Evolutionary conservation across 495 filamentous ascomycete genomes (phyloP).

Genomic region (Penicillium bovifimosum): DNA sequence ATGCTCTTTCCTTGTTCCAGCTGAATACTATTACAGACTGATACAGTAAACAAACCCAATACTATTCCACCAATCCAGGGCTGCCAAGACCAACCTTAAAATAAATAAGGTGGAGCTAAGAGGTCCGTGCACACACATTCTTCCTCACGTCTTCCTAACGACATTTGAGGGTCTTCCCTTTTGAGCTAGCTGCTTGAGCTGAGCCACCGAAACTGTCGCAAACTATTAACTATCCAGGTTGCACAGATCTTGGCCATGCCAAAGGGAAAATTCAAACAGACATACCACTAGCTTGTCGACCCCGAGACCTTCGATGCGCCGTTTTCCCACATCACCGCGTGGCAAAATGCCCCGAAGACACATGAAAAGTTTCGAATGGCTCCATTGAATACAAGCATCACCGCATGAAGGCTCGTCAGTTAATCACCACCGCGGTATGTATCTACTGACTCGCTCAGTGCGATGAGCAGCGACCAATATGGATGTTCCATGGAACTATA

Average conservation of each 20-base stretch:
- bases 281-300: neutral
- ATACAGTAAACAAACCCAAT: no score
- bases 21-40: no score
- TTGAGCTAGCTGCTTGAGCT: no score
- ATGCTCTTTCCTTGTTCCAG: no score
- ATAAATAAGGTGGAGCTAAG: neutral
- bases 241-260: neutral
- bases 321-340: neutral
- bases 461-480: conserved; percentile 31
- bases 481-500: conserved; percentile 36
- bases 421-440: neutral
- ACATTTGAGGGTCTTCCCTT: no score
- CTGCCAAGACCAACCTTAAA: neutral
- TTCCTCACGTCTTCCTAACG: neutral
- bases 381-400: conserved; percentile 36
- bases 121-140: conserved; percentile 16
- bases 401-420: conserved; percentile 30
- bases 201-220: neutral
- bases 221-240: neutral
- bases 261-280: neutral
- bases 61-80: no score
- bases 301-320: neutral
- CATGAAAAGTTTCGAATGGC: conserved; percentile 36
- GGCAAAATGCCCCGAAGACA: conserved; percentile 29
- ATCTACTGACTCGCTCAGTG: conserved; percentile 22